Base-by-base conservation (phyloP, 768 basidiomycete species). In the Mycena albidolilacea region DNA sequence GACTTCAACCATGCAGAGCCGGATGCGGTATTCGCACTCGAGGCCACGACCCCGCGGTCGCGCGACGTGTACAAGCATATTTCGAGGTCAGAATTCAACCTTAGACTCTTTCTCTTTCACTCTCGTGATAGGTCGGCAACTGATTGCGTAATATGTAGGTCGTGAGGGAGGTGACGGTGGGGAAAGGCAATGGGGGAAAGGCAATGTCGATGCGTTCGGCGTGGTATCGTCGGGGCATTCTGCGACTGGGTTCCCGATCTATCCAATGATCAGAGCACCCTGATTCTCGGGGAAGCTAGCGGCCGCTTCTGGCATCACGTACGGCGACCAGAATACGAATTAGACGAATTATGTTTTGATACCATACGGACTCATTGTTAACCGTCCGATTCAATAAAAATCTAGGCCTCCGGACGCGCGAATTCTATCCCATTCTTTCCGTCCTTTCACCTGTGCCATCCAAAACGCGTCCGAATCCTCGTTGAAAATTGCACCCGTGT, bases 21-120 rank as follows among this genome's bases (percentile, higher is more conserved):
- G 2, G 21, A 52, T 19, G 68, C 46, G 30, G 35, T n/a, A 41
- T 74, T 74, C 64, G 67, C 67, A 8, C 54, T 74, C 59, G 73
- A 74, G 54, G 73, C 69, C 30, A 66, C 69, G 5, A 66, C 64
- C 1, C 62, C 67, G 37, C 63, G 57, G 17, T 50, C 73, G 15
- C 67, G 63, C 8, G 69, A 64, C 59, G 43, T 66, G 44, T 69
- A 75, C 63, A 63, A 70, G 39, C 74, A 69, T 64, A 60, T 30
- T 73, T 75, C 21, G 67, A 74, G 70, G 60, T 80, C 43, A 77
- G 52, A 30, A 30, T 30, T 30, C 30, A 30, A 30, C n/a, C 2
- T 12, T 19, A 15, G 19, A 6, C 19, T 50, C 48, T 50, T 44
- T 39, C 17, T 30, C 12, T 61, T 67, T 10, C 23, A 23, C 19